Evolutionary conservation across 805 yeast species (phyloP), one percentile per base, ranked within the genome.

Genomic region (Ogataea wickerhamii): DNA sequence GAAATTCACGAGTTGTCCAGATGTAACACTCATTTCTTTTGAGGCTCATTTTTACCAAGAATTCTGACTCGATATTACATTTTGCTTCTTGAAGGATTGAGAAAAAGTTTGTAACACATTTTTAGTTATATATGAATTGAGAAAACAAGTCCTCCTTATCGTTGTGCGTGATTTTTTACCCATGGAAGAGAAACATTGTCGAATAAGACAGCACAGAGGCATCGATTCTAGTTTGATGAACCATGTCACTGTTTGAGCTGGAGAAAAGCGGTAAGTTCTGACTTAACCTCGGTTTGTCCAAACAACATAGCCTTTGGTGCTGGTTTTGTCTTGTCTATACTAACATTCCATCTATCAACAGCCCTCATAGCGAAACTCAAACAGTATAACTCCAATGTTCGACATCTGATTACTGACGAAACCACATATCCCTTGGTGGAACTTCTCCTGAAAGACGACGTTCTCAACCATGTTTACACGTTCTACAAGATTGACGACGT

Each of bases 11-110:
- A 78, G 35, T 77, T 73, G 16, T 86, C 96, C 2, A 71, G 75
- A 49, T 78, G 87, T 49, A 79, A 82, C 60, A 91, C 97, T 1
- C 96, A 88, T 55, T 91, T 83, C 60, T 82, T 80, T 50, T 88
- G 63, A 62, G 30, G 18, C n/a, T n/a, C n/a, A n/a, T n/a, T n/a
- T n/a, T 22, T 10, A 22, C 10, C 25, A 10, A 10, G 12, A 10
- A 10, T 22, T 22, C 25, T 22, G 25, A 22, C 25, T 22, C 12
- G 11, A 10, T 12, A 22, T 10, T 12, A 22, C 12, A 12, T 22
- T 12, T 22, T 10, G 12, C 12, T 22, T 22, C n/a, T n/a, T n/a
- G n/a, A n/a, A n/a, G n/a, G n/a, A n/a, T n/a, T n/a, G n/a, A n/a
- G n/a, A n/a, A n/a, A n/a, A n/a, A n/a, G n/a, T n/a, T n/a, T n/a